Conservation (phyloP, 306 rosid genomes). For the Ochetophila trinervis region DNA sequence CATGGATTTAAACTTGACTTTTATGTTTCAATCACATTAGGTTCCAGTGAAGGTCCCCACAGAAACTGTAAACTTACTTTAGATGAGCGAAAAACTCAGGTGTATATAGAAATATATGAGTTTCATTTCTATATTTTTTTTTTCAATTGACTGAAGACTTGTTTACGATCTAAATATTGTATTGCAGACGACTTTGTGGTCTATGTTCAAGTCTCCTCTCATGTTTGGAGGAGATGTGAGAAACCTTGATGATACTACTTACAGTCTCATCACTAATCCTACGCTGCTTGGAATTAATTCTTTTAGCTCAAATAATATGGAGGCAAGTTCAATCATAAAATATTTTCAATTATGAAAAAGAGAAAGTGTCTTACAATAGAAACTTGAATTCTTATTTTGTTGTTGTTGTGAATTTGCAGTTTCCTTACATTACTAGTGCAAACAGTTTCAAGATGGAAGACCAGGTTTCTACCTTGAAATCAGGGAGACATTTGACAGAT, state of each 20-base stretch:
- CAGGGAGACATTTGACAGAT: slow-evolving; percentile 32
- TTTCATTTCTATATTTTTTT: slow-evolving; percentile 13
- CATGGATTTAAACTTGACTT: slow-evolving; percentile 16
- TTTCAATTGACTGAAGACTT: slow-evolving; percentile 8
- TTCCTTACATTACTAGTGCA: slow-evolving; percentile 44
- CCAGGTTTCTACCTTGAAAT: slow-evolving; percentile 24
- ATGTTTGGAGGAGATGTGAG: slow-evolving; percentile 97
- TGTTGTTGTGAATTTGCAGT: slow-evolving; percentile 49
- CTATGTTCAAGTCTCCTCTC: slow-evolving; percentile 90
- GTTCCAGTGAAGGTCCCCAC: slow-evolving; percentile 83
- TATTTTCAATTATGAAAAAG: slow-evolving; percentile 5
- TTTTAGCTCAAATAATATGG: slow-evolving; percentile 71
- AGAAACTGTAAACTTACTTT: slow-evolving; percentile 46
- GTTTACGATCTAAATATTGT: slow-evolving; percentile 13
- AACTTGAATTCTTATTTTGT: slow-evolving; percentile 5
- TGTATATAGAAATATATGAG: slow-evolving; percentile 22
- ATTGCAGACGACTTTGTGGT: slow-evolving; percentile 84
- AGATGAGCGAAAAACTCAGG: slow-evolving; percentile 85
- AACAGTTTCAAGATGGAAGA: slow-evolving; percentile 20
- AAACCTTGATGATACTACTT: slow-evolving; percentile 49
- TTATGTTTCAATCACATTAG: slow-evolving; percentile 28
- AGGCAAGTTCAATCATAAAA: slow-evolving; percentile 48
- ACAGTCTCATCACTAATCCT: slow-evolving; percentile 60
- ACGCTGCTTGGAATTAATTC: slow-evolving; percentile 67
- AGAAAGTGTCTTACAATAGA: slow-evolving; percentile 12